Percentiles rank a stretch among this genome's conserved stretches.
phyloP scores from a whole-genome alignment of 805 yeast genomes.

The Metschnikowia similis region DNA sequence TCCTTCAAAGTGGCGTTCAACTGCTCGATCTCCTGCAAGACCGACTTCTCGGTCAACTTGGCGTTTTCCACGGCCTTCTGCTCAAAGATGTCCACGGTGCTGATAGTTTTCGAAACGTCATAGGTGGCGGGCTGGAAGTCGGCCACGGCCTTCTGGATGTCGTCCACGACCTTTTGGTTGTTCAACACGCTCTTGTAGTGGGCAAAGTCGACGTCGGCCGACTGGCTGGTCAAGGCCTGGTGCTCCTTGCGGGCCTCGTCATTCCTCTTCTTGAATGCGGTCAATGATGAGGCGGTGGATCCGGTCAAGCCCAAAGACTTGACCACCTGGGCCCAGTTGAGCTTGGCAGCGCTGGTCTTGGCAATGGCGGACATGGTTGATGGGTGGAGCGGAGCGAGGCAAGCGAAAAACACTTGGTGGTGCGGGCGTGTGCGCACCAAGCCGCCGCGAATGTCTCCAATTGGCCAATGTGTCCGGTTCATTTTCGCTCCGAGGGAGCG shows the following conservation, averaged over 20 bases:
- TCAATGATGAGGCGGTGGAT: slow-evolving; percentile 79
- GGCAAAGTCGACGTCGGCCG: slow-evolving; percentile 74
- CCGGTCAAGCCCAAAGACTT: slow-evolving; percentile 90
- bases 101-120: slow-evolving; percentile 85
- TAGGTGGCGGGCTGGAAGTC: slow-evolving; percentile 78
- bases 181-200: slow-evolving; percentile 76
- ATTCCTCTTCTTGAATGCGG: slow-evolving; percentile 95
- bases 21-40: slow-evolving; percentile 77
- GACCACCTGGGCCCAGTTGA: slow-evolving; percentile 93
- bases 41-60: slow-evolving; percentile 84
- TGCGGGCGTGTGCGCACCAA: slow-evolving; percentile 13
- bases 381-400: not conserved
- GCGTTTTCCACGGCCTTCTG: slow-evolving; percentile 95
- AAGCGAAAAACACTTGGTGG: slow-evolving; percentile 4
- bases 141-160: slow-evolving; percentile 72
- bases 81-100: slow-evolving; percentile 90
- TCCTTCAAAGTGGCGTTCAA: slow-evolving; percentile 85
- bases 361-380: slow-evolving; percentile 30
- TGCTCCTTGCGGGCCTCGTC: slow-evolving; percentile 92
- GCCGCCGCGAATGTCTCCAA: slow-evolving; percentile 7
- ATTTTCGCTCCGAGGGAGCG: not conserved
- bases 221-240: slow-evolving; percentile 64
- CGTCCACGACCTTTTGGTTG: slow-evolving; percentile 74
- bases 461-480: slow-evolving; percentile 14
- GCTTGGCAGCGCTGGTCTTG: slow-evolving; percentile 71